Evolutionary conservation across 2,329 filamentous ascomycete genomes (phyloP), one percentile per base, ranked within the genome.

Genomic region (Aphanocladium album): DNA sequence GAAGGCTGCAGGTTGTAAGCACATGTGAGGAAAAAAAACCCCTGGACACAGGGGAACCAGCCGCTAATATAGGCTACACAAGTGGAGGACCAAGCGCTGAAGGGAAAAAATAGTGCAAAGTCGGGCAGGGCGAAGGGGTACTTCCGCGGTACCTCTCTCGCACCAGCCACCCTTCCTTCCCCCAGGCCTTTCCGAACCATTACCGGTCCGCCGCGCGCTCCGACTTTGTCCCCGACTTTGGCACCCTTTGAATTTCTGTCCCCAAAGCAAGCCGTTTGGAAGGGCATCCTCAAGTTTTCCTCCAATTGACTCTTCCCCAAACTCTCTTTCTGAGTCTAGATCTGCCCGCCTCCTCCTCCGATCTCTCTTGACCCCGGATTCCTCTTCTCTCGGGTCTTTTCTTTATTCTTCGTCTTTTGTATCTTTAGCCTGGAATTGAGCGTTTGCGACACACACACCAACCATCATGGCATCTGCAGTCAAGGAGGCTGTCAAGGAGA

Each of bases 401-500:
- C 46, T 30, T 51, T n/a, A 12, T 37, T 7, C 37, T 30, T 43
- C 23, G 16, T 46, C 35, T 6, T 19, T 51, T 47, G 37, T 11
- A 25, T 50, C 35, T 9, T 27, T 50, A 39, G 25, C 23, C 25
- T 27, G 27, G 43, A 39, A 49, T 57, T 23, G 39, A 53, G 52
- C 30, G 46, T 41, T 51, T 23, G 39, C 39, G 33, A 33, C 33
- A 49, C 50, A 56, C 68, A 57, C 67, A 76, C 76, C n/a, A 73
- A 49, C 63, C 50, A 68, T 72, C 60, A 78, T 74, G 66, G 72
- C 77, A 61, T 72, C 77, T 61, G 74, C 76, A 62, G 82, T 89
- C 66, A 88, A 84, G 74, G 87, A 88, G 74, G 81, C 83, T 63
- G 86, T 96, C 73, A 96, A 91, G 79, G 91, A 93, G 79, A 85